Base-by-base conservation (phyloP, 306 rosid genomes). In the Quercus dentata region DNA sequence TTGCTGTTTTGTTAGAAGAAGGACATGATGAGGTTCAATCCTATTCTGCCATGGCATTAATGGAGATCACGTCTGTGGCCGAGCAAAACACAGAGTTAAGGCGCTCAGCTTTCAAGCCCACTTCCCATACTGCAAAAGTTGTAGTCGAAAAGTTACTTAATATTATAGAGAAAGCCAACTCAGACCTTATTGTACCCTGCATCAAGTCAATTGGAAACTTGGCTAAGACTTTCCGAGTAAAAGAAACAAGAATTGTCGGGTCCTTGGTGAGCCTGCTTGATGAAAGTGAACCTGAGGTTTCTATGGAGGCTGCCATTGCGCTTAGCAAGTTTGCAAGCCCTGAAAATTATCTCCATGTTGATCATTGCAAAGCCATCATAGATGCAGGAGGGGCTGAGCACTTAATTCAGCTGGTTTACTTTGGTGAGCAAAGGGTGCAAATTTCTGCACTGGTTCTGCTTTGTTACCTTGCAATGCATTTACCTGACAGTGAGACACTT, bases 301-400 rank as follows among this genome's bases (percentile, higher is more conserved):
- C 88, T 0, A 35, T 21, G 82, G 97, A 88, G 86, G 97, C 92
- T 0, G 79, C 88, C 23, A 46, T 83, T 58, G 86, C 97, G 0
- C 89, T 93, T 0, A 84, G 56, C 74, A 93, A 91, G 56, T 93
- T 93, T 61, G 96, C 97, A 1, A 85, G 92, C 61, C 20, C 92
- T 0, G 92, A 91, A 0, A 93, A 93, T 71, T 93, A 85, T 19
- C 91, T 93, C 9, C 94, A 93, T 12, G 86, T 86, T 58, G 88
- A 80, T 61, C 97, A 93, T 25, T 89, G 97, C 83, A 93, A 85
- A 77, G 94, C 97, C n/a, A 88, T 93, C 23, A 91, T 91, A 49
- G 85, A 83, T 3, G 89, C 88, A 3, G 94, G 89, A 14, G 97
- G 97, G 4, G 85, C 92, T 2, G 89, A 91, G 88, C 90, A 89